These are phyloP conservation scores for Neospora caninum DNA, from an alignment of 169 alveolate genomes.

Conservation along the genomic window DNA sequence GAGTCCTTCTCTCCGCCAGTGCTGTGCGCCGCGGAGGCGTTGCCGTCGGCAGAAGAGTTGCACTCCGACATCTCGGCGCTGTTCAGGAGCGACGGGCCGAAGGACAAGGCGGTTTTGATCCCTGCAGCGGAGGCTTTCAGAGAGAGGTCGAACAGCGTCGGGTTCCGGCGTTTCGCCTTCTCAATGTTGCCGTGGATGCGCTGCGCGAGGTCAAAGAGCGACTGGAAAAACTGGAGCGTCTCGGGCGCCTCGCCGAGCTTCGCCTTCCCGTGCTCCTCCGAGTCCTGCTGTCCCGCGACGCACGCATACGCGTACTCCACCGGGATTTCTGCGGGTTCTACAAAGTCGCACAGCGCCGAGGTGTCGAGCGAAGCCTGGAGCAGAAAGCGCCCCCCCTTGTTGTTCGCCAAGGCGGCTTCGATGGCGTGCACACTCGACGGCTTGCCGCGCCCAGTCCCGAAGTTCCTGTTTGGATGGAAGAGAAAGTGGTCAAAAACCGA, in stretches of 20 bases:
- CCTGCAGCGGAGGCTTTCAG: background rate
- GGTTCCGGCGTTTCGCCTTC: background rate
- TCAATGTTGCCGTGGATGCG: background rate
- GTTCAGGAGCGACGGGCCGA: background rate
- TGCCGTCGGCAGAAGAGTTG: background rate
- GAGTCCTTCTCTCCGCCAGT: background rate
- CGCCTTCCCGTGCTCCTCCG: background rate
- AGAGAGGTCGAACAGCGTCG: constrained; percentile 17
- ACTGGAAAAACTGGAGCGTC: background rate
- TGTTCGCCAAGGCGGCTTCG: background rate
- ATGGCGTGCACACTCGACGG: background rate
- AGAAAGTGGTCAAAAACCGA: constrained; percentile 25
- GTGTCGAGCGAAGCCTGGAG: background rate
- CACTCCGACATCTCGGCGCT: background rate
- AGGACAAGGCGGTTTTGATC: background rate
- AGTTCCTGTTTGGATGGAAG: constrained; percentile 8
- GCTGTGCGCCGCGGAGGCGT: background rate
- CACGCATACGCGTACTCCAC: background rate
- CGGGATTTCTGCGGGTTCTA: background rate
- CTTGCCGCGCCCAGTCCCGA: background rate
- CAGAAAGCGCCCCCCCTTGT: constrained; percentile 23
- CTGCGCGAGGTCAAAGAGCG: background rate
- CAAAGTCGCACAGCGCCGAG: constrained; percentile 4
- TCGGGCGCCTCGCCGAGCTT: background rate
- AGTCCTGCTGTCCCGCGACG: background rate